Evolutionary conservation across 306 rosid genomes (phyloP).

Genomic region (Malus sieversii): DNA sequence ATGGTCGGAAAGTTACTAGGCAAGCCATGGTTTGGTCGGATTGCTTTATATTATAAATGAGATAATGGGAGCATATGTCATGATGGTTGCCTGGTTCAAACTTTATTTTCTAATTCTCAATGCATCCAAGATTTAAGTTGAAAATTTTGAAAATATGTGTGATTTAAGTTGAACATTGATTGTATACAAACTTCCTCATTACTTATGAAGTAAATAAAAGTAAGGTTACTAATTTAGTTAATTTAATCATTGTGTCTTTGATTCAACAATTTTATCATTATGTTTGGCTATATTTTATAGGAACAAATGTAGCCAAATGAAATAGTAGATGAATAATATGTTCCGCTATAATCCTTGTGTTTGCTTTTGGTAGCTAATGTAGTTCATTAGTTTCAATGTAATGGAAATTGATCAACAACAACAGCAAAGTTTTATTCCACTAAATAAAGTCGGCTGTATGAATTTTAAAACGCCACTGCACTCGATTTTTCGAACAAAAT

Average conservation of each 20-base stretch:
- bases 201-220: no score
- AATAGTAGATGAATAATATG: neutral
- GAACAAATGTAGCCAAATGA: no score
- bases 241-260: no score
- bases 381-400: neutral
- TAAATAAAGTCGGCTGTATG: no score
- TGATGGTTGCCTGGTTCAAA: neutral
- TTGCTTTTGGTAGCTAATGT: no score
- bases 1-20: neutral
- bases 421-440: no score
- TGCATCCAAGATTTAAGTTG: neutral
- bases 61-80: neutral
- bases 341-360: no score
- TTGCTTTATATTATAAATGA: neutral
- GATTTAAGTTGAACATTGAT: neutral
- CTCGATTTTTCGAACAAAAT: no score
- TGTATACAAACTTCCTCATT: no score
- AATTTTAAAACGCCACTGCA: rapidly evolving
- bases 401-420: no score
- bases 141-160: neutral
- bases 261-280: no score
- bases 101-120: neutral
- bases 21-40: neutral
- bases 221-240: neutral
- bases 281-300: no score